Base-by-base conservation (phyloP, 306 rosid species). In the Fragaria nilgerrensis region DNA sequence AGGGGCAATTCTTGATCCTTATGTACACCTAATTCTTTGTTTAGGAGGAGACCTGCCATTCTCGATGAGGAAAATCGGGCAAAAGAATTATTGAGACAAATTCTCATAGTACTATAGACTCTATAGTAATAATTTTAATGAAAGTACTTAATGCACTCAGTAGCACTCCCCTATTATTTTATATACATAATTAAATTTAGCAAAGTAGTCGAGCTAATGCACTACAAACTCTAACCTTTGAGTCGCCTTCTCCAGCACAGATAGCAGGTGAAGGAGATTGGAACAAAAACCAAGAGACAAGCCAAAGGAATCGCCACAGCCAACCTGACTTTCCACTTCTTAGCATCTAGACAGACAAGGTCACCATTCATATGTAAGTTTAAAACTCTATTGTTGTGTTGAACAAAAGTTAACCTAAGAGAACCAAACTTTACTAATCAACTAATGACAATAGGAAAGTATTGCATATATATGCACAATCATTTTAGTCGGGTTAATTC, bases 1-100 rank as follows among this genome's bases (percentile, higher is more conserved):
- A 75, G 50, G 20, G 61, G 78, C 55, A 75, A 12, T 43, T 75
- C 78, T 75, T 62, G 47, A 17, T 62, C 62, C 43, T 62, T 61
- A 7, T 43, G 62, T 47, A 27, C 29, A 3, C 78, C 61, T 43
- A 75, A 5, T 45, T 45, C 71, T 39, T 19, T 44, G 6, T 39
- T 74, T 25, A 4, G 59, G 52, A 16, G 19, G 12, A 47, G 52
- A 15, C 52, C 15, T 47, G 19, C 52, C 17, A 36, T 47, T 13
- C 52, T 53, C 7, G 20, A n/a, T 53, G 2, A 19, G 52, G 52
- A 13, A 47, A 47, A 47, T 49, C n/a, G 55, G 55, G n/a, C 20
- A 49, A 49, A 49, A 3, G 1, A 15, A 11, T 49, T 15, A 49
- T 49, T 49, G 7, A 49, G 19, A 49, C 20, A 15, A 4, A 4